Evolutionary conservation across 192 early-diverging fungal species (phyloP), one percentile per base, ranked within the genome.

Genomic region (Backusella psychrophila): DNA sequence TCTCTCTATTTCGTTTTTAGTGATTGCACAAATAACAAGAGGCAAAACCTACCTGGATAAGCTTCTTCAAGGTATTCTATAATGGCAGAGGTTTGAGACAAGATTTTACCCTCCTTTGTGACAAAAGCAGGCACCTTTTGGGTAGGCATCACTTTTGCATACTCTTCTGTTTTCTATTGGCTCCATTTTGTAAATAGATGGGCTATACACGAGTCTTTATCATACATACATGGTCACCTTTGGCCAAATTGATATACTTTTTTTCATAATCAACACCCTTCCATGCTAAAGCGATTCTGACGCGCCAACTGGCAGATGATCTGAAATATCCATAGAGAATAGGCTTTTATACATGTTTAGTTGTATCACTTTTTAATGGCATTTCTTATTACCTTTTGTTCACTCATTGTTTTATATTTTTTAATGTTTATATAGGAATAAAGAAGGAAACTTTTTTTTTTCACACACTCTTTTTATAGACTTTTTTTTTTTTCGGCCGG

Each of bases 21-120:
- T 21, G 21, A 11, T 59, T 26, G 39, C 33, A 29, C 29, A 29
- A 29, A 29, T 29, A 29, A 29, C 29, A 29, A 29, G 29, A 29
- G 29, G 29, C 29, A 29, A 1, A 17, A 31, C 23, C 21, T 82
- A 70, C 89, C 87, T 15, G 93, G 89, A 53, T 86, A 74, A 12
- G 87, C 81, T 75, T 98, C 97, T 59, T 98, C 97, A 5, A 98
- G 82, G 75, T 94, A 95, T 76, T 98, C 97, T 23, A 96, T 74
- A 52, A 98, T 96, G 17, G 95, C 92, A 23, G 89, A 72, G 6
- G 93, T 95, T 85, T 97, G 90, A 59, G 77, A 83, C 35, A 95
- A 56, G 4, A 72, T 72, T 21, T 83, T 69, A 9, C 91, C 90
- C 26, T 83, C 85, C 59, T 81, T 78, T 41, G 90, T 87, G 17